Base-by-base conservation (phyloP, 208 protist species). In the Wallacemonas sp. region DNA sequence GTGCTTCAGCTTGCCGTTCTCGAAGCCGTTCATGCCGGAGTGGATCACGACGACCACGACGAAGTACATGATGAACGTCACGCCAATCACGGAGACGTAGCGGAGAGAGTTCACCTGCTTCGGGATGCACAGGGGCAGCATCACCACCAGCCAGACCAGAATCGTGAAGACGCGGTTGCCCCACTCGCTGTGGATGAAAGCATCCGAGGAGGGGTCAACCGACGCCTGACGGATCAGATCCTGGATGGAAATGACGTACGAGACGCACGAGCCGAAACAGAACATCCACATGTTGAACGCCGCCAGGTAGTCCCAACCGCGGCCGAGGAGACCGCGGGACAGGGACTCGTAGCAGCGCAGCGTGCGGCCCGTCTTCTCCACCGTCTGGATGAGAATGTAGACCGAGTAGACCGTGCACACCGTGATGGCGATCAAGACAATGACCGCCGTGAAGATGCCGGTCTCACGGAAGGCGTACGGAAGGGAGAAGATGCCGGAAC, bases 51-150 rank as follows among this genome's bases (percentile, higher is more conserved):
- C 81, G 46, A 82, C 81, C 28, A 90, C 54, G 25, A 93, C 83
- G 50, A 96, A 93, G 70, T 80, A 89, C 66, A 88, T 68, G 62
- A 94, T 87, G 70, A 62, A 89, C 46, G 75, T 61, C 44, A 94
- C 82, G 1, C 82, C 87, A 45, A 94, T 57, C 8, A 86, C 71
- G 38, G 87, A 94, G 61, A 81, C 73, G 67, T 88, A 96, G 41
- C 87, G 87, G 25, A 96, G 79, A 7, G 87, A 92, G 82, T 96
- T 96, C 72, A 96, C 79, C 57, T 85, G 65, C 72, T 92, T 91
- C 26, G 83, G 86, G 38, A 92, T 81, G 52, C 76, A 89, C 42
- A 94, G 57, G 4, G 87, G 85, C 44, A 96, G 68, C 87, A 94
- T 96, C 23, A 86, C 68, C 45, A 77, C 57, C 23, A 61, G 33